phyloP scores from a whole-genome alignment of 2,329 filamentous ascomycete genomes.

The Scedosporium boydii region DNA sequence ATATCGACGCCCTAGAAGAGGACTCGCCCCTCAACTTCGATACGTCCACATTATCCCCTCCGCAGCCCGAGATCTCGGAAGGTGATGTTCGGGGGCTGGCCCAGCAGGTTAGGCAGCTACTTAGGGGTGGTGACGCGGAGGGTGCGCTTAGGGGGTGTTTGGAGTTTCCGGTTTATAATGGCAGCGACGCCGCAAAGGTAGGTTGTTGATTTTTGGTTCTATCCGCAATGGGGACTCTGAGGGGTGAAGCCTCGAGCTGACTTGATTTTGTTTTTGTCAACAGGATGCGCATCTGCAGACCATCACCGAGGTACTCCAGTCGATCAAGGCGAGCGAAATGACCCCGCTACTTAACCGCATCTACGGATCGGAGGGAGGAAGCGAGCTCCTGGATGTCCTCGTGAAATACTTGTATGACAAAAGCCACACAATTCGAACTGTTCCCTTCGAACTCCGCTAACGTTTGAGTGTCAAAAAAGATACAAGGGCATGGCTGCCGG shows the following conservation, averaged over 20 bases:
- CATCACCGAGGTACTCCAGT: slow-evolving; percentile 87
- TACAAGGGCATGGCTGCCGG: slow-evolving; percentile 78
- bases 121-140: slow-evolving; percentile 78
- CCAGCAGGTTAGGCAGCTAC: slow-evolving; percentile 75
- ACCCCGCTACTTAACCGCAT: slow-evolving; percentile 76
- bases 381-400: slow-evolving; percentile 79
- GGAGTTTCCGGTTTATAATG: slow-evolving; percentile 73
- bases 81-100: slow-evolving; percentile 69
- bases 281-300: slow-evolving; percentile 81
- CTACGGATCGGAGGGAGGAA: slow-evolving; percentile 67
- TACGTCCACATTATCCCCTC: slow-evolving; percentile 69
- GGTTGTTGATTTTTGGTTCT: slow-evolving; percentile 7
- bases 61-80: slow-evolving; percentile 64
- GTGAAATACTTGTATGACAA: slow-evolving; percentile 89
- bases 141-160: slow-evolving; percentile 76
- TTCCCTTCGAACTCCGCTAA: background rate
- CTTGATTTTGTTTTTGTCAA: background rate
- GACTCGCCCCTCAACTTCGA: slow-evolving; percentile 91
- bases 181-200: slow-evolving; percentile 49
- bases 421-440: background rate
- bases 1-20: slow-evolving; percentile 84
- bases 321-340: slow-evolving; percentile 95
- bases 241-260: background rate
- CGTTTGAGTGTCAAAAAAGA: slow-evolving; percentile 30
- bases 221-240: background rate